Conservation (phyloP, 495 filamentous ascomycete species). For the Talaromyces wortmannii region DNA sequence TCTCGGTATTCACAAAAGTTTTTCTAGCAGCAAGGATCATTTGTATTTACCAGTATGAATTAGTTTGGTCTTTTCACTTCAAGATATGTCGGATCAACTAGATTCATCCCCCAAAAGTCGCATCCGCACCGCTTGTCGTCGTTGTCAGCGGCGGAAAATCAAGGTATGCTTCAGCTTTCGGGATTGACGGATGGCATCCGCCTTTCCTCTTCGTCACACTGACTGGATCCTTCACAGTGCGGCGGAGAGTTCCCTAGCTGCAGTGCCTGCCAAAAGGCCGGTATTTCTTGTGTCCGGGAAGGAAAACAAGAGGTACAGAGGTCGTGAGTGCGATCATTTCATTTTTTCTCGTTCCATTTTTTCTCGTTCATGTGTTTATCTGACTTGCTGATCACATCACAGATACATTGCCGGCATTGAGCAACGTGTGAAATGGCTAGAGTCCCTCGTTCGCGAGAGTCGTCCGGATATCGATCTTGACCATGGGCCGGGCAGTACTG, state of each 20-base stretch:
- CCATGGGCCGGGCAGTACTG: constrained; percentile 8
- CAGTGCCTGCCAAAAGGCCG: constrained; percentile 29
- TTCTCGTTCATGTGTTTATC: background rate
- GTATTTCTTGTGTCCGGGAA: constrained; percentile 31
- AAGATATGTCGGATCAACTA: constrained; percentile 11
- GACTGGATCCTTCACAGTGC: constrained; percentile 10
- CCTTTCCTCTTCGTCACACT: background rate
- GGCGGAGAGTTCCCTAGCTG: constrained; percentile 24
- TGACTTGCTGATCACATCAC: background rate
- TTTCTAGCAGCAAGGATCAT: background rate
- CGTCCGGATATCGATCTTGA: constrained; percentile 22
- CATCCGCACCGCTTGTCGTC: constrained; percentile 33
- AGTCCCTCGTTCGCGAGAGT: constrained; percentile 27
- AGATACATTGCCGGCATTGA: constrained; percentile 35
- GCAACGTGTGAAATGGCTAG: constrained; percentile 33
- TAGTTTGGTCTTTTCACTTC: background rate
- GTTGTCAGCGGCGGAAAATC: constrained; percentile 31
- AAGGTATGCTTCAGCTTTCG: constrained; percentile 10
- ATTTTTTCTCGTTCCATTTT: background rate
- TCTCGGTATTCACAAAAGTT: background rate
- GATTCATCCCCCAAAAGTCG: constrained; percentile 20
- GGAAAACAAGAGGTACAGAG: constrained; percentile 34
- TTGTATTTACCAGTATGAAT: background rate
- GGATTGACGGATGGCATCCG: background rate
- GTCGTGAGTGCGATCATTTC: constrained; percentile 14